phyloP scores from a whole-genome alignment of 306 rosid species.

The Carpinus fangiana region DNA sequence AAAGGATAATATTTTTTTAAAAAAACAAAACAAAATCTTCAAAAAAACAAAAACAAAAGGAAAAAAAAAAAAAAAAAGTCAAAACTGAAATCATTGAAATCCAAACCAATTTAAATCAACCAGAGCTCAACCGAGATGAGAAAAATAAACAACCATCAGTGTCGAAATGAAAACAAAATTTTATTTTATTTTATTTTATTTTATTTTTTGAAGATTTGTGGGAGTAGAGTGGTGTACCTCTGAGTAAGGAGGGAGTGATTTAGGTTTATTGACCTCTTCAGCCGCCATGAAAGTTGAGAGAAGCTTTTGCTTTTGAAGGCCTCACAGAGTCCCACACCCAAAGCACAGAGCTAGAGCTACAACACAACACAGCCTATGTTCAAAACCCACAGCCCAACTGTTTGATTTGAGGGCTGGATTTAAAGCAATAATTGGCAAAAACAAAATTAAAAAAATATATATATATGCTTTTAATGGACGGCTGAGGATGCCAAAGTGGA shows the following conservation, averaged over 20 bases:
- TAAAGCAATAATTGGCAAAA: slow-evolving; percentile 26
- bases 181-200: not conserved
- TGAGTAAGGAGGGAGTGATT: slow-evolving; percentile 74
- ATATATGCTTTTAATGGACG: slow-evolving; percentile 37
- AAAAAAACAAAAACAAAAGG: not conserved
- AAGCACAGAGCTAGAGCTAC: not conserved
- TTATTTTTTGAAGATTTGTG: not conserved
- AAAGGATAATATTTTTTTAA: not conserved
- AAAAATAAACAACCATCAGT: not conserved
- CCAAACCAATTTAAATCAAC: not conserved
- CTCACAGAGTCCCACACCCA: not conserved
- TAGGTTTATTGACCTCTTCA: slow-evolving; percentile 49
- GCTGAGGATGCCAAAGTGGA: slow-evolving; percentile 35
- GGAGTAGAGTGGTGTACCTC: slow-evolving; percentile 50
- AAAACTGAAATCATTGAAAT: not conserved
- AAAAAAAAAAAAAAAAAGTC: not conserved
- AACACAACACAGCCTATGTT: slow-evolving; percentile 21
- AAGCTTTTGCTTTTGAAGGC: slow-evolving; percentile 18
- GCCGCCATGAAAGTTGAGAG: slow-evolving; percentile 58
- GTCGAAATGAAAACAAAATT: not conserved
- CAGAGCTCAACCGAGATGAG: not conserved
- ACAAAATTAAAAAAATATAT: not conserved
- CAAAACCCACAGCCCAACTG: slow-evolving; percentile 20
- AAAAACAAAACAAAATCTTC: not conserved
- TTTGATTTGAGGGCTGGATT: slow-evolving; percentile 48